Conservation (phyloP, 768 basidiomycete genomes). For the Crassisporium funariophilum region DNA sequence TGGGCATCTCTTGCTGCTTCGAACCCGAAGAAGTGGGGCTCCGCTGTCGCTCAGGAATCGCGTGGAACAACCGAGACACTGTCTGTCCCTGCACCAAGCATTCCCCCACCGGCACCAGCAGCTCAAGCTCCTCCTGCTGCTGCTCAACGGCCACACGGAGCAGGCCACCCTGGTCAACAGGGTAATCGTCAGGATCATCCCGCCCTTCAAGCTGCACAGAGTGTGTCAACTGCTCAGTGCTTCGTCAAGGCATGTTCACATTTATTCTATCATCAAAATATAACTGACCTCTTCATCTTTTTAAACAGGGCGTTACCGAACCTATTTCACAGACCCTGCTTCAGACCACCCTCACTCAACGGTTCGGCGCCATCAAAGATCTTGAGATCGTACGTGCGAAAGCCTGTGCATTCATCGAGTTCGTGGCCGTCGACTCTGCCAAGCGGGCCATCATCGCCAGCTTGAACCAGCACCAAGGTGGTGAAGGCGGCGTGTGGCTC, state of each 20-base stretch:
- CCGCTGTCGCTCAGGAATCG: conserved; percentile 75
- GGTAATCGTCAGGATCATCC: conserved; percentile 46
- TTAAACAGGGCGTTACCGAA: conserved; percentile 68
- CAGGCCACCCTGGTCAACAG: conserved; percentile 25
- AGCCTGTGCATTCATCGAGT: conserved; percentile 96
- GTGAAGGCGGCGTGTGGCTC: conserved; percentile 86
- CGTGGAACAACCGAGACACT: conserved; percentile 72
- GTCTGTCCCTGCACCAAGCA: conserved; percentile 40
- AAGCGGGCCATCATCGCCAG: conserved; percentile 80
- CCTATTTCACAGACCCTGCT: conserved; percentile 56
- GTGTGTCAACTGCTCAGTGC: conserved; percentile 72
- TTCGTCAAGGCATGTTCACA: conserved; percentile 80
- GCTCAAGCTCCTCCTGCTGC: conserved; percentile 24
- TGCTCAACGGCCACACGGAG: conserved; percentile 16
- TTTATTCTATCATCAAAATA: not conserved
- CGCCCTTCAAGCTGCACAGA: conserved; percentile 55
- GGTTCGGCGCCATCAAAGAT: conserved; percentile 85
- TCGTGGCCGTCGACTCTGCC: conserved; percentile 75
- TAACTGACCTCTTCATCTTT: conserved; percentile 8
- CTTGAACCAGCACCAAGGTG: conserved; percentile 67
- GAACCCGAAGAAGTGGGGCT: conserved; percentile 83
- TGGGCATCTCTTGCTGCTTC: conserved; percentile 93
- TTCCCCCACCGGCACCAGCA: conserved; percentile 36
- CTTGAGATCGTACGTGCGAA: conserved; percentile 86
- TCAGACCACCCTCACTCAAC: conserved; percentile 46